Evolutionary conservation across 2,329 filamentous ascomycete species (phyloP).

Genomic region (Xylaria arbuscula): DNA sequence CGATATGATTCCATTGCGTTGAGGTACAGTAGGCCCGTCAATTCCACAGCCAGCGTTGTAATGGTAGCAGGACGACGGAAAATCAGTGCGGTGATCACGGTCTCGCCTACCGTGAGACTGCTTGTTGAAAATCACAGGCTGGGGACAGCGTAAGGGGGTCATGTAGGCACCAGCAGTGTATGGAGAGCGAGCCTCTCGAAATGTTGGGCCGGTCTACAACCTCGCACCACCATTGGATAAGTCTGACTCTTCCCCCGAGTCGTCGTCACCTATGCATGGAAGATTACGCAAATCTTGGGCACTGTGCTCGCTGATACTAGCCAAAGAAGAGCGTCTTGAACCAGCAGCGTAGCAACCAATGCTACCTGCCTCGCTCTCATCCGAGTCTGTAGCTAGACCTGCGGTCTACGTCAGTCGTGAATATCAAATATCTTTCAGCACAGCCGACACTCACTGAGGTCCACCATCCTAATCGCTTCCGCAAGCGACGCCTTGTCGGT

Average conservation of each 20-base stretch:
- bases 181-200: too few species aligned
- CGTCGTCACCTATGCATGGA: conserved; percentile 7
- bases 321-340: conserved; percentile 19
- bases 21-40: background rate
- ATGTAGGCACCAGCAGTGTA: background rate
- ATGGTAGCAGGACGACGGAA: background rate
- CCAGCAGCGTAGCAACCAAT: conserved; percentile 1
- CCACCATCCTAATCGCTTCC: conserved; percentile 14
- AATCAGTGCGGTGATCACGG: too few species aligned
- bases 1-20: background rate
- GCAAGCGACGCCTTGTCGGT: background rate
- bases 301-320: conserved; percentile 18
- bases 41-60: conserved; percentile 31
- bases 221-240: conserved; percentile 19
- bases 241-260: conserved; percentile 14
- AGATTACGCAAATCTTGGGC: background rate
- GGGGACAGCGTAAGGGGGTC: background rate
- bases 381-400: conserved; percentile 22
- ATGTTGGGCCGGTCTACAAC: conserved; percentile 4
- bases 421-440: background rate
- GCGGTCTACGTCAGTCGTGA: background rate
- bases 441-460: conserved; percentile 17
- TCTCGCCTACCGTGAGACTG: background rate
- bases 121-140: background rate
- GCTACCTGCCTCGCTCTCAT: conserved; percentile 5